Conservation (phyloP, 768 basidiomycete genomes). For the Favolaschia claudopus region DNA sequence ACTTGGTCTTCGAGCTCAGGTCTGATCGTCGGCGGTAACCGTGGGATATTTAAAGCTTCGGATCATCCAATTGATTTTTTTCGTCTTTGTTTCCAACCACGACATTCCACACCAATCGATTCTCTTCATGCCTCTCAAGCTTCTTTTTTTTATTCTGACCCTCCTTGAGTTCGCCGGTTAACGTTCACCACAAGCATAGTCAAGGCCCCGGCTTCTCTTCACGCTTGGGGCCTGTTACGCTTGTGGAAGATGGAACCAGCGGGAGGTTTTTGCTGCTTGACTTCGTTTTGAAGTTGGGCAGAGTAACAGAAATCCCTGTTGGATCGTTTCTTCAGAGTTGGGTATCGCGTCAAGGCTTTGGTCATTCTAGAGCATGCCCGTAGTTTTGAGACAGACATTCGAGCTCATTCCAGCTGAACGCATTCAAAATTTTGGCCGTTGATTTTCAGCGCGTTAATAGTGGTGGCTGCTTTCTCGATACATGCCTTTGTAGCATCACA, state of each 20-base stretch:
- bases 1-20: too few relatives aligned
- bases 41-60: too few relatives aligned
- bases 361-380: slow-evolving; percentile 50
- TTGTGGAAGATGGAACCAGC: slow-evolving; percentile 66
- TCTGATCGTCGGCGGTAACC: too few relatives aligned
- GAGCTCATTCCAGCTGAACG: too few relatives aligned
- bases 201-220: slow-evolving; percentile 61
- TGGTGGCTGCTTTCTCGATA: too few relatives aligned
- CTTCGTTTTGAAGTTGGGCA: slow-evolving; percentile 65
- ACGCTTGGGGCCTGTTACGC: slow-evolving; percentile 73
- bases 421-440: too few relatives aligned
- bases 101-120: too few relatives aligned
- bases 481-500: too few relatives aligned
- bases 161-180: background rate
- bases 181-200: slow-evolving; percentile 61
- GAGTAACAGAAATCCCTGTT: slow-evolving; percentile 50
- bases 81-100: too few relatives aligned
- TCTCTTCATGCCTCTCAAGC: too few relatives aligned
- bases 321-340: slow-evolving; percentile 71
- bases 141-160: background rate
- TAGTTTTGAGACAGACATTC: slow-evolving; percentile 75
- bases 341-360: slow-evolving; percentile 42
- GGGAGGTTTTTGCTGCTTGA: slow-evolving; percentile 49
- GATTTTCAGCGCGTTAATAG: too few relatives aligned
- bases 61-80: too few relatives aligned